Evolutionary conservation across 768 basidiomycete species (phyloP), one percentile per base, ranked within the genome.

Genomic region (Termitomyces eurrhizus): DNA sequence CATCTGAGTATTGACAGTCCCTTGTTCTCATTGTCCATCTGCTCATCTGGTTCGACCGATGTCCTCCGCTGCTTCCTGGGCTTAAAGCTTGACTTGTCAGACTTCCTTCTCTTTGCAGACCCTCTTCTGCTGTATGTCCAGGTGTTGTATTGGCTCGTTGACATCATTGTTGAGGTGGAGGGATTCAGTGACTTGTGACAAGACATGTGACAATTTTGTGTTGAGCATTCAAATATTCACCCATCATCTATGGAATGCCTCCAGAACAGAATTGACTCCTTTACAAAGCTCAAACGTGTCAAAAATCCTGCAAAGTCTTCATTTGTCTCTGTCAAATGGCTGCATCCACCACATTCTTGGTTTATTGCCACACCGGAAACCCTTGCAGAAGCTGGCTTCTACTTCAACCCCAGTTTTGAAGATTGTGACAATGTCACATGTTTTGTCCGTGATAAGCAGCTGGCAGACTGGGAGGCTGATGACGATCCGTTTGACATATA

Each of bases 401-500:
- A 85, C 78, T 95, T 81, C 74, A 79, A 79, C 62, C 92, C 92
- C 0, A 83, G 82, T 64, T 75, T 77, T 60, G 83, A 85, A 24
- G 86, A 88, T 61, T 77, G 77, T 16, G 92, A 95, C 73, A 87
- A 84, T 66, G 93, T 90, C 24, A 79, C 82, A 4, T 98, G 95
- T 71, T 97, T 88, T 71, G 75, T 89, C 64, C 98, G 95, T 75
- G 80, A 79, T 49, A 92, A 95, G 66, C 80, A 88, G 62, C 79
- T 98, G 9, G 84, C 85, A 57, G 91, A 89, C 21, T 98, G 95
- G 95, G 90, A 90, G 51, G 79, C 78, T 48, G 76, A 84, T 0
- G 95, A 98, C 66, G 91, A 95, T 73, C 95, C 95, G 1, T 89
- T 90, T 65, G 79, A 84, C 42, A 88, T 96, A 42, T 96, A 98